Percentiles rank a stretch among this genome's conserved stretches.
Evolutionary conservation across 179 eudicot genomes (phyloP).

Genomic region (Heliamphora pulchella): DNA sequence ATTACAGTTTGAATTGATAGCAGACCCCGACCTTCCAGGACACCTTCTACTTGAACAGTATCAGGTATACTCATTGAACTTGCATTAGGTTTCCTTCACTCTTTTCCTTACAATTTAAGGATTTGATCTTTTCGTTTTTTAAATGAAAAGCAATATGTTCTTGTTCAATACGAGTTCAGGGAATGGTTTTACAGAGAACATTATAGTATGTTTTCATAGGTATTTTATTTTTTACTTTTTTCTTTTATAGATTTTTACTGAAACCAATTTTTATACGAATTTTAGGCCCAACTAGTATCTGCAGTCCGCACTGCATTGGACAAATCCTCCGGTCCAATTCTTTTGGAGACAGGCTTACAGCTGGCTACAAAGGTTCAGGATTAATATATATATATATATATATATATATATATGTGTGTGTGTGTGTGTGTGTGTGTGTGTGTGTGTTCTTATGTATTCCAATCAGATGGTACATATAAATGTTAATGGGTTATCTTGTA

Average conservation of each 20-base stretch:
- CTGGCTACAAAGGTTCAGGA: constrained; percentile 83
- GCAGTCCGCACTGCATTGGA: constrained; percentile 95
- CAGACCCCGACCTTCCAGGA: constrained; percentile 94
- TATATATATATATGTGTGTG: no score
- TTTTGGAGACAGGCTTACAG: constrained; percentile 90
- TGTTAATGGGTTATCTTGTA: constrained; percentile 15
- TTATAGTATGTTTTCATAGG: background rate
- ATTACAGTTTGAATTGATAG: constrained; percentile 70
- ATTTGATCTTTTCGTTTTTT: background rate
- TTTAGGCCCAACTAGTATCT: constrained; percentile 91
- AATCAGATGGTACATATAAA: constrained; percentile 10
- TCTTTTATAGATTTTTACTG: background rate
- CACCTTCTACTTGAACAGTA: constrained; percentile 84
- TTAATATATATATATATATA: no score
- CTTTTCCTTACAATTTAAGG: background rate
- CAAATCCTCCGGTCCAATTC: constrained; percentile 74
- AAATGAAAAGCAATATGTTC: background rate
- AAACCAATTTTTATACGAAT: constrained; percentile 4
- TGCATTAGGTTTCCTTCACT: constrained; percentile 1
- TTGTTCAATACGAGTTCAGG: constrained; percentile 1
- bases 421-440: no score
- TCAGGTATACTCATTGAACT: constrained; percentile 52
- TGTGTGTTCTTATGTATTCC: constrained; percentile 11
- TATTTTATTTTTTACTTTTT: background rate
- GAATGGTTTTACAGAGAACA: background rate